These are phyloP conservation scores for Saksenaea vasiformis DNA, from an alignment of 371 early-diverging fungal species.

Conservation along the genomic window DNA sequence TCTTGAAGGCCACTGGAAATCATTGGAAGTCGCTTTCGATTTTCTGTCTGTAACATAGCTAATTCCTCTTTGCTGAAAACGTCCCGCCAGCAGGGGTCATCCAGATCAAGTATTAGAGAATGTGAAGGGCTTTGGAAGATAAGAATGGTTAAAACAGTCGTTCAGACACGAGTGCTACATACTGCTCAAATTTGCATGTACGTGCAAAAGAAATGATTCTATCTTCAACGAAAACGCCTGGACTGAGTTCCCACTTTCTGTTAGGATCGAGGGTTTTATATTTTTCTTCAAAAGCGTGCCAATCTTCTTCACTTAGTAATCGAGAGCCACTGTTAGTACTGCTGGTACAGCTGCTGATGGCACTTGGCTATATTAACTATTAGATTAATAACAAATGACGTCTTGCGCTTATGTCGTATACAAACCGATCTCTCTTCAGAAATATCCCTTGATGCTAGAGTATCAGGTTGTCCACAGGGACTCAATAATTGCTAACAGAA, in stretches of 20 bases:
- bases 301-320: neutral
- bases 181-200: slow-evolving; percentile 27
- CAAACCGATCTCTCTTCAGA: no score
- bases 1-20: slow-evolving; percentile 13
- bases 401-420: no score
- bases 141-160: no score
- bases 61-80: slow-evolving; percentile 18
- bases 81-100: slow-evolving; percentile 15
- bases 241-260: slow-evolving; percentile 21
- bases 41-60: slow-evolving; percentile 9
- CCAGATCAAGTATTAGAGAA: slow-evolving; percentile 21
- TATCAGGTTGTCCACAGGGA: no score
- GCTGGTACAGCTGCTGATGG: neutral
- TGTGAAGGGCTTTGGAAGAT: slow-evolving; percentile 17
- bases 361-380: no score
- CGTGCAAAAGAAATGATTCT: slow-evolving; percentile 16
- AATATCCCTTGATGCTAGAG: no score
- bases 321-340: neutral
- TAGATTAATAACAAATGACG: no score
- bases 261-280: neutral
- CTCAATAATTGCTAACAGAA: no score
- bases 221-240: slow-evolving; percentile 24
- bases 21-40: slow-evolving; percentile 17
- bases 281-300: neutral
- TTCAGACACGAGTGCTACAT: slow-evolving; percentile 10